Percentiles rank a stretch among this genome's conserved stretches.
Conservation (phyloP, 257 asterid species). For the Craterostigma plantagineum region DNA sequence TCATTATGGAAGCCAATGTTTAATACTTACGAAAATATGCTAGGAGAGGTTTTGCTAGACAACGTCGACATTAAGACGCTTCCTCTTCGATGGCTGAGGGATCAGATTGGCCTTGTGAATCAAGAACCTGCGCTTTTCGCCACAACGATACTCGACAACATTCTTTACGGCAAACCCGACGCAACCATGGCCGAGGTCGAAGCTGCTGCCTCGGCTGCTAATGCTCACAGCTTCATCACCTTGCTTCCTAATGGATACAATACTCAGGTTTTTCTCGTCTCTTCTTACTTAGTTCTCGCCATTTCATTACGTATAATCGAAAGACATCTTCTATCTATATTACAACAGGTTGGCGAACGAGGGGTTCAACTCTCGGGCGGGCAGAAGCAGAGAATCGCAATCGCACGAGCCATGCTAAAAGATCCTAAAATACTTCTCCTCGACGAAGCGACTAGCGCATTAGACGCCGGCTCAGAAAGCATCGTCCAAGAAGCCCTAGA, state of each 20-base stretch:
- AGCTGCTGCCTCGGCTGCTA: conserved; percentile 87
- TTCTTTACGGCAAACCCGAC: conserved; percentile 81
- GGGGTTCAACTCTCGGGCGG: conserved; percentile 39
- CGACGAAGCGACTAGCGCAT: conserved; percentile 75
- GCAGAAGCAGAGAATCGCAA: conserved; percentile 36
- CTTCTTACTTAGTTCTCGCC: too few species aligned
- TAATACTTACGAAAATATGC: conserved; percentile 5
- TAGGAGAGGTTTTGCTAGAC: conserved; percentile 85
- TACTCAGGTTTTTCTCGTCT: conserved; percentile 47
- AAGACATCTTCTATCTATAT: too few species aligned
- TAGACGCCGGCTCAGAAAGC: conserved; percentile 86
- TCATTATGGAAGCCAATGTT: conserved; percentile 1
- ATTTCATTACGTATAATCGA: neutral
- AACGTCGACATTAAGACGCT: conserved; percentile 65
- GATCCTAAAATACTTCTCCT: conserved; percentile 46
- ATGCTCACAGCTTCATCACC: conserved; percentile 83
- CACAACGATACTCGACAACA: conserved; percentile 87
- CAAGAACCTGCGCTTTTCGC: conserved; percentile 99
- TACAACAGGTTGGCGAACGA: conserved; percentile 75
- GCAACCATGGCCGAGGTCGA: conserved; percentile 90
- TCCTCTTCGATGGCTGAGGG: conserved; percentile 79
- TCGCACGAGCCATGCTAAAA: conserved; percentile 52
- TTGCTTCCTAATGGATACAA: conserved; percentile 86
- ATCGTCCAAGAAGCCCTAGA: conserved; percentile 88
- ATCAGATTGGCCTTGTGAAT: conserved; percentile 91